phyloP scores from a whole-genome alignment of 768 basidiomycete species.

The Strobilomyces echinocephalus region DNA sequence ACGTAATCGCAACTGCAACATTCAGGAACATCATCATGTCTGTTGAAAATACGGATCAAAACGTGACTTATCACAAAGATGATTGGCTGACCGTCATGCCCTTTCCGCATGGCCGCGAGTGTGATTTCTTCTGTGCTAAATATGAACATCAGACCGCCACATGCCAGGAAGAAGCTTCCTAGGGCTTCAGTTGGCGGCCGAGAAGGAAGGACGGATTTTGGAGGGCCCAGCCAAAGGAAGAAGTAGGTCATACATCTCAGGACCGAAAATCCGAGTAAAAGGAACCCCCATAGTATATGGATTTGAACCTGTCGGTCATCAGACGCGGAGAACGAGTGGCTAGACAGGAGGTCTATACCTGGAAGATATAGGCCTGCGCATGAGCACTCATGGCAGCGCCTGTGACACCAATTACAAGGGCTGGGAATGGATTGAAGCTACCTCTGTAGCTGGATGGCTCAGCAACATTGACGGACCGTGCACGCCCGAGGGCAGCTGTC shows the following conservation, averaged over 20 bases:
- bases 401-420: conserved; percentile 88
- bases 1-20: conserved; percentile 80
- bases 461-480: conserved; percentile 33
- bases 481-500: conserved; percentile 33
- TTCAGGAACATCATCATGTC: conserved; percentile 91
- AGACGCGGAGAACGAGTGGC: not conserved
- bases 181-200: conserved; percentile 92
- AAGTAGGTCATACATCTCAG: conserved; percentile 88
- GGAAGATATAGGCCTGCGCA: conserved; percentile 86
- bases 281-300: conserved; percentile 86
- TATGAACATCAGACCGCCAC: conserved; percentile 87
- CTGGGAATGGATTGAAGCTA: conserved; percentile 91
- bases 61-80: not conserved
- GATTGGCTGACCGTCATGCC: conserved; percentile 63
- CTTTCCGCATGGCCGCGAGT: conserved; percentile 85
- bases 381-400: conserved; percentile 94
- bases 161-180: conserved; percentile 80
- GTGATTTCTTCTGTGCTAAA: conserved; percentile 87
- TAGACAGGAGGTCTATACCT: conserved; percentile 36
- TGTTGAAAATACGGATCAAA: conserved; percentile 22
- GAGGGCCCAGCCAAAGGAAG: conserved; percentile 87
- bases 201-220: conserved; percentile 79
- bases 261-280: conserved; percentile 73
- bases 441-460: conserved; percentile 71
- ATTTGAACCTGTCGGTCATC: conserved; percentile 62